Evolutionary conservation across 2,329 filamentous ascomycete genomes (phyloP).

Genomic region (Beauveria sp.): DNA sequence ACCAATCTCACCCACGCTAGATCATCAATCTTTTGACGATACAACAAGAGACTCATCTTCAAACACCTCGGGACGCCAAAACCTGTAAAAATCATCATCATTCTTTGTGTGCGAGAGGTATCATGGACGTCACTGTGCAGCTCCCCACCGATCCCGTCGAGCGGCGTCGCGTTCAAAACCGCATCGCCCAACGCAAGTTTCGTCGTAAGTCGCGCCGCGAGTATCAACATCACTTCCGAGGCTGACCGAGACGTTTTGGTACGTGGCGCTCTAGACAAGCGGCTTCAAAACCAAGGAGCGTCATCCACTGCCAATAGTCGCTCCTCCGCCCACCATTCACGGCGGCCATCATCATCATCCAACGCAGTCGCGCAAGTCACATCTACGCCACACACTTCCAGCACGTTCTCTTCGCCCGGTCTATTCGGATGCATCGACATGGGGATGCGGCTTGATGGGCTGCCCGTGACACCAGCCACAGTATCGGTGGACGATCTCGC

Average conservation of each 20-base stretch:
- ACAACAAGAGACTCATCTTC: neutral
- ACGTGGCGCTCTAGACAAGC: neutral
- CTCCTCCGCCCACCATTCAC: neutral
- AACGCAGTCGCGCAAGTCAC: neutral
- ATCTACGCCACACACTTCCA: neutral
- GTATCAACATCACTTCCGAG: neutral
- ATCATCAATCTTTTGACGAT: neutral
- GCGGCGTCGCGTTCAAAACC: neutral
- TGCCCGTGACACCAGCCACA: neutral
- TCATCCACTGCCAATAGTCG: neutral
- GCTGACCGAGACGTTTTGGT: neutral
- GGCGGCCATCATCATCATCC: neutral
- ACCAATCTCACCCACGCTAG: neutral
- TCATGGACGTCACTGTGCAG: neutral
- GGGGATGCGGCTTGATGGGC: neutral
- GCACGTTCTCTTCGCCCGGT: neutral
- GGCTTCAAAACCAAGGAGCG: neutral
- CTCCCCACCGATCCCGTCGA: neutral
- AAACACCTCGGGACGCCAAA: no score
- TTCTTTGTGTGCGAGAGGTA: neutral
- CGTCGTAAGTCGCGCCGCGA: neutral
- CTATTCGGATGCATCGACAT: neutral
- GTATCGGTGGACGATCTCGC: neutral
- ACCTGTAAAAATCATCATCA: neutral
- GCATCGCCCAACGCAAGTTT: conserved; percentile 1